These are phyloP conservation scores for Neocallimastix lanati DNA, from an alignment of 192 early-diverging fungal genomes.

Conservation along the genomic window DNA sequence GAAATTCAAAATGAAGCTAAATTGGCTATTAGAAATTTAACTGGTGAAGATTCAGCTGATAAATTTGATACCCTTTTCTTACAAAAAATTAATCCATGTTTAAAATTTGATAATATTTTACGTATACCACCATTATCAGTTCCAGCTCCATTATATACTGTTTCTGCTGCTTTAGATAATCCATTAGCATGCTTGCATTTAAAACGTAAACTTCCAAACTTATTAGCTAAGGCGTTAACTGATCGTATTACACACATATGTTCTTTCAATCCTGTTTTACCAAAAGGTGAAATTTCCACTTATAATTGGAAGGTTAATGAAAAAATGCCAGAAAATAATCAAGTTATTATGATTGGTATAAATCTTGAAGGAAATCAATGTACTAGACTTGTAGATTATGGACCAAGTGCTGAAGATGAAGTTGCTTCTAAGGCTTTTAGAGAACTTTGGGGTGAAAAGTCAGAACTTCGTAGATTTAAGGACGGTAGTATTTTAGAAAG, in stretches of 20 bases:
- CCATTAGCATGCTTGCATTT: conserved; percentile 12
- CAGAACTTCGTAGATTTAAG: conserved; percentile 83
- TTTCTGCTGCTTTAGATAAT: conserved; percentile 14
- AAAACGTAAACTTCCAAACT: conserved; percentile 6
- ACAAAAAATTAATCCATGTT: conserved; percentile 34
- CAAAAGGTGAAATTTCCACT: background rate
- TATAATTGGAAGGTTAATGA: conserved; percentile 8
- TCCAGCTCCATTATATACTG: conserved; percentile 8
- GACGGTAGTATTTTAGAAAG: conserved; percentile 80
- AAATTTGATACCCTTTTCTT: conserved; percentile 64
- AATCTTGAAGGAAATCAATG: conserved; percentile 48
- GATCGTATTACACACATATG: conserved; percentile 6
- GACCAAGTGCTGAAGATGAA: conserved; percentile 57
- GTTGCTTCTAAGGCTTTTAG: conserved; percentile 47
- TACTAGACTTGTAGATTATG: conserved; percentile 62
- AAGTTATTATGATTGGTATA: conserved; percentile 31
- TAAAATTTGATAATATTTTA: conserved; percentile 53
- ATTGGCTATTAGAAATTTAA: conserved; percentile 39
- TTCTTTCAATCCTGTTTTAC: background rate
- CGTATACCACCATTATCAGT: conserved; percentile 3
- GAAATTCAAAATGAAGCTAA: conserved; percentile 54
- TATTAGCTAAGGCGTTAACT: conserved; percentile 17
- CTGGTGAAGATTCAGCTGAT: conserved; percentile 35
- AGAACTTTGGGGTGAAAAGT: conserved; percentile 70
- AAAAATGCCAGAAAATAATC: conserved; percentile 3